Base-by-base conservation (phyloP, 352 stramenopile genomes). In the Globisporangium sylvaticum region DNA sequence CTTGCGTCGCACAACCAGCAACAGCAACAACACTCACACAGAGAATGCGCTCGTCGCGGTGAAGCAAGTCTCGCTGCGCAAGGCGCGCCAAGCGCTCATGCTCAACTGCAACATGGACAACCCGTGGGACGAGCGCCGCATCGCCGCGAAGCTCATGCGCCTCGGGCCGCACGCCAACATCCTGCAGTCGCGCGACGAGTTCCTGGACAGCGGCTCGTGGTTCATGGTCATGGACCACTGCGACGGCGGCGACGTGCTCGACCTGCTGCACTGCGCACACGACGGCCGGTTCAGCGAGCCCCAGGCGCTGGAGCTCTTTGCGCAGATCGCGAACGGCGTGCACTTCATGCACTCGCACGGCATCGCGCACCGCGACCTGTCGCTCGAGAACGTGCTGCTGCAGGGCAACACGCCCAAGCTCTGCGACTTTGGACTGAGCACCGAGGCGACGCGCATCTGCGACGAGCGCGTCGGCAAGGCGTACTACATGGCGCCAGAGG, bases 401-500 rank as follows among this genome's bases (percentile, higher is more conserved):
- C 69, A 79, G 9, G 15, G 56, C 25, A 56, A 70, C 7, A 60
- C 66, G 12, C 78, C 58, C 68, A 87, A 87, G 62, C 61, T 91
- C 24, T 77, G 69, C 27, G 80, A 90, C 65, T 91, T 91, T 67
- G 83, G 80, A 4, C 68, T 91, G 20, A 73, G 68, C 24, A 80
- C 72, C 5, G 64, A 77, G 25, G 48, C 70, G 0, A 52, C 61
- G 1, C 58, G 58, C 22, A n/a, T 63, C 14, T 75, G 71, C 61
- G 46, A 20, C 3, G 74, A 83, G 27, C 25, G 58, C 1, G 71
- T 83, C 18, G 76, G 72, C 62, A 84, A 83, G 65, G 66, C 67
- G 10, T 81, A 84, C 62, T 87, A 87, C 71, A 89, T 86, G 79
- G 79, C 78, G 46, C 78, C 74, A 2, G 81, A 90, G 68, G 80